Conservation (phyloP, 192 early-diverging fungal genomes). For the Cetraspora pellucida region DNA sequence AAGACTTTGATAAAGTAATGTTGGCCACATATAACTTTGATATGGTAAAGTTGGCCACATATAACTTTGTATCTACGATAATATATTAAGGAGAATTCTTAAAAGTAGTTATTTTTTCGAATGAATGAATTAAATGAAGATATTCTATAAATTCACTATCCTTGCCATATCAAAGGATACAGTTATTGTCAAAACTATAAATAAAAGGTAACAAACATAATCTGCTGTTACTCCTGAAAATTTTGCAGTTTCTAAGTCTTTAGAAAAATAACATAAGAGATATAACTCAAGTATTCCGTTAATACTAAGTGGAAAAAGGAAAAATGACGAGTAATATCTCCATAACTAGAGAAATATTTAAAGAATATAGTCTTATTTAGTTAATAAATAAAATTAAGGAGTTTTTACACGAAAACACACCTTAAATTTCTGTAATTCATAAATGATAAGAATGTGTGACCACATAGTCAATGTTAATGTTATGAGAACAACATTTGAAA, state of each 20-base stretch:
- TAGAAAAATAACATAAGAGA: constrained; percentile 73
- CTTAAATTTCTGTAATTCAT: not conserved
- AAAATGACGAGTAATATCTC: constrained; percentile 74
- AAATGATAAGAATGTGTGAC: not conserved
- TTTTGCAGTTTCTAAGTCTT: constrained; percentile 66
- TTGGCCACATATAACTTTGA: not conserved
- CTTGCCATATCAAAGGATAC: constrained; percentile 28
- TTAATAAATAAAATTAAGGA: not conserved
- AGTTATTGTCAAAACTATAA: constrained; percentile 41
- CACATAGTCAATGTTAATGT: not conserved
- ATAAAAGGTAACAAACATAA: constrained; percentile 75
- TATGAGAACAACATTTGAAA: not conserved
- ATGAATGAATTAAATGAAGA: not conserved
- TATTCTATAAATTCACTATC: not conserved
- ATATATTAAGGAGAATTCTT: not conserved
- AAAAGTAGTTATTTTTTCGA: not conserved
- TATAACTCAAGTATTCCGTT: constrained; percentile 68
- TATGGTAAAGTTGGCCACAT: constrained; percentile 34
- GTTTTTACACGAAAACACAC: not conserved
- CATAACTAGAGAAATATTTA: constrained; percentile 55
- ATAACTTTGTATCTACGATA: not conserved
- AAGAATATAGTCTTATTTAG: not conserved
- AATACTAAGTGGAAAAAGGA: constrained; percentile 59
- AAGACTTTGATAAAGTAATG: constrained; percentile 44
- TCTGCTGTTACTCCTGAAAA: constrained; percentile 75